Base-by-base conservation (phyloP, 768 basidiomycete species). In the Suillus sp. region DNA sequence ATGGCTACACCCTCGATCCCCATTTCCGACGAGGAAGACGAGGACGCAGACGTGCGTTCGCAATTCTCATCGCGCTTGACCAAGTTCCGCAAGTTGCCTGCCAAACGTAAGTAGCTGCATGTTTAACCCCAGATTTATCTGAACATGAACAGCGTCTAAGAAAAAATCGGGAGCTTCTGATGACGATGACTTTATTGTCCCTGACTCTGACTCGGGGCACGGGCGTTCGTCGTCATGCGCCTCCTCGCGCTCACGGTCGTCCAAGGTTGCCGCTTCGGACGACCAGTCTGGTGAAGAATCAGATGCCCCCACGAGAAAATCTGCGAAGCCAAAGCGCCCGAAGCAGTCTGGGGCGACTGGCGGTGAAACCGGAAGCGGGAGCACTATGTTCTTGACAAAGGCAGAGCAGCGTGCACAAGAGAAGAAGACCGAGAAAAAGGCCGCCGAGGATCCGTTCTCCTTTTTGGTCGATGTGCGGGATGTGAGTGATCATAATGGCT, bases 381-480 rank as follows among this genome's bases (percentile, higher is more conserved):
- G 67, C 62, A 76, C 74, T 47, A 73, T 76, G 10, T 92, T 96
- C 77, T 79, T 95, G 62, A 96, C 95, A 18, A 88, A 88, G 8
- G 95, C 96, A 2, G 95, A 96, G 72, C 83, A 83, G 66, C 83
- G 90, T 7, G 83, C 86, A 54, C 84, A 88, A 70, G 84, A 86
- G 42, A 90, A 88, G 73, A 96, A 94, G 73, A 86, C 86, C 16
- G 88, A 90, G 62, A 96, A 96, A 79, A 89, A 93, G 72, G 81
- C 87, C 2, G 76, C 84, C 8, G 95, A 98, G 63, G 83, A 86
- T 63, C 86, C 92, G 1, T 97, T 88, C 72, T 70, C 80, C 38
- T 96, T 96, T 79, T 79, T 96, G 60, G 69, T 75, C 18, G 86
- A 95, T 67, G 75, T 86, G 18, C 84, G 76, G 75, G 95, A 96